Percentiles rank a stretch among this genome's conserved stretches.
Conservation (phyloP, 805 yeast species). For the Suhomyces sp. region DNA sequence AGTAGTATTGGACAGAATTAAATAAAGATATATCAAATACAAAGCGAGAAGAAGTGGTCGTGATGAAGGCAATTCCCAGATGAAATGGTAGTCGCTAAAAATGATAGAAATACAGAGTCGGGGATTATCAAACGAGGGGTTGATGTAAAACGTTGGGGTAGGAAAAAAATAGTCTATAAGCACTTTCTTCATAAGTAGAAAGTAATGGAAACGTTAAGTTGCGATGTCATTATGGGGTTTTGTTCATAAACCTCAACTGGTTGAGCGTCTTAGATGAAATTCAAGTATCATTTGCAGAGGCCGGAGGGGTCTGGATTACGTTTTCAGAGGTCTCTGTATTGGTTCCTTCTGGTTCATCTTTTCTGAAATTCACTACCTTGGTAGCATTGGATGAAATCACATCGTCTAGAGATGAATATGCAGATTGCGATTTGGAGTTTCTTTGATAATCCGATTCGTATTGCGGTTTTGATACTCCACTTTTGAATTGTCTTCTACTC, state of each 20-base stretch:
- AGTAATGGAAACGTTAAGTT: neutral
- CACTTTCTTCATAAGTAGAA: neutral
- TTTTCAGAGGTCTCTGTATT: constrained; percentile 3
- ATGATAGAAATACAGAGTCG: neutral
- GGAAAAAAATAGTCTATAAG: neutral
- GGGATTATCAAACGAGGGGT: neutral
- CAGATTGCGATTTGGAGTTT: neutral
- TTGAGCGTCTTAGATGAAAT: neutral
- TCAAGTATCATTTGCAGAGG: constrained; percentile 2
- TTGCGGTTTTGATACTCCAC: constrained; percentile 1
- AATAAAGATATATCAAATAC: neutral
- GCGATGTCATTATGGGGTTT: neutral
- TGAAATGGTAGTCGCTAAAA: neutral
- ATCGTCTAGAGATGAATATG: constrained; percentile 7
- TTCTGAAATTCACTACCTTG: constrained; percentile 5
- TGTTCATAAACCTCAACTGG: neutral
- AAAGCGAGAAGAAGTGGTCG: neutral
- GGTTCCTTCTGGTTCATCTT: neutral
- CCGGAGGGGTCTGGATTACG: constrained; percentile 11
- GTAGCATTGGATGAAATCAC: constrained; percentile 9
- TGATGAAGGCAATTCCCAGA: neutral
- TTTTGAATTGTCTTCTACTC: constrained; percentile 3
- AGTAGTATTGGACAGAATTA: neutral
- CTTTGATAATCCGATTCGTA: neutral
- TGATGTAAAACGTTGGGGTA: neutral